A percentile compares a stretch with the other conserved stretches of the same genome.
phyloP scores from a whole-genome alignment of 805 yeast species.

The Cyberlindnera amylophila region DNA sequence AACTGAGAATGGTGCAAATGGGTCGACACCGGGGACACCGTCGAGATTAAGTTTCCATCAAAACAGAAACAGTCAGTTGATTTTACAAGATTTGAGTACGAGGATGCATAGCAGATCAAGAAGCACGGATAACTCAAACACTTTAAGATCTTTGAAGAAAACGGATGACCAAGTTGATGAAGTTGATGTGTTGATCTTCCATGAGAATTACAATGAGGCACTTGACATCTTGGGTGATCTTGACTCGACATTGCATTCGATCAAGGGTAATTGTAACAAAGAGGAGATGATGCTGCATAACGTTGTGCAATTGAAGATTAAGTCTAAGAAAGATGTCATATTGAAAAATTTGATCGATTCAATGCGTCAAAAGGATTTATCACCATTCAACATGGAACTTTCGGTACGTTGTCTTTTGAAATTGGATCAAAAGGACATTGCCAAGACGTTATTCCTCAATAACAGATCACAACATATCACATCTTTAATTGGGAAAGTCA shows the following conservation, averaged over 20 bases:
- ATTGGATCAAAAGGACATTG: slow-evolving; percentile 44
- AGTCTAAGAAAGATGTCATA: slow-evolving; percentile 30
- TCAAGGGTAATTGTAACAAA: slow-evolving; percentile 16
- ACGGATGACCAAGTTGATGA: slow-evolving; percentile 66
- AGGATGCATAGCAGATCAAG: slow-evolving; percentile 59
- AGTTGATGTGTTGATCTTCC: slow-evolving; percentile 63
- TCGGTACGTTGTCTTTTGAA: slow-evolving; percentile 32
- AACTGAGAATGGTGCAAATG: slow-evolving; percentile 13
- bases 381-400: slow-evolving; percentile 27
- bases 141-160: slow-evolving; percentile 44
- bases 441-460: slow-evolving; percentile 45
- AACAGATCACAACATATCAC: slow-evolving; percentile 45
- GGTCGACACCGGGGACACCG: slow-evolving; percentile 27
- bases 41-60: slow-evolving; percentile 25
- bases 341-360: slow-evolving; percentile 33
- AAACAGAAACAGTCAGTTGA: slow-evolving; percentile 33
- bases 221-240: slow-evolving; percentile 33
- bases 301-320: slow-evolving; percentile 31
- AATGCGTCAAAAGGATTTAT: slow-evolving; percentile 26
- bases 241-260: slow-evolving; percentile 26
- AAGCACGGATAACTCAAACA: slow-evolving; percentile 42
- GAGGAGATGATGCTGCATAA: slow-evolving; percentile 32
- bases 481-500: slow-evolving; percentile 44
- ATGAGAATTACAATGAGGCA: slow-evolving; percentile 47
- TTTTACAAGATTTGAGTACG: slow-evolving; percentile 54